Percentiles rank a stretch among this genome's conserved stretches.
phyloP scores from a whole-genome alignment of 108 stramenopile species.

The Poteriospumella lacustris region DNA sequence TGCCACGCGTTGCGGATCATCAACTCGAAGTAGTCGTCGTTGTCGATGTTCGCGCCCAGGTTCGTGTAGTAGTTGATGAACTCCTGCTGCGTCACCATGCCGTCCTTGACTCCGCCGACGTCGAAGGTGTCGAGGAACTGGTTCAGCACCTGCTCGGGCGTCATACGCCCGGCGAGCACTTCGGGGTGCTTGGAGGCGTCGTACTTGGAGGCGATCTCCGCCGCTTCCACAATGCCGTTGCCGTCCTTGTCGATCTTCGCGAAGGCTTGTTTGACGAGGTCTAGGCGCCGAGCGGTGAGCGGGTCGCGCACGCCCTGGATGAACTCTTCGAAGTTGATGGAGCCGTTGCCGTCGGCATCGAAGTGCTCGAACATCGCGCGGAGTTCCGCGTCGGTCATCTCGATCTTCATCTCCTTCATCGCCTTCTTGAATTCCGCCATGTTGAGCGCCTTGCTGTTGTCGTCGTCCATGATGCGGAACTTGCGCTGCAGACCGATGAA shows the following conservation, averaged over 20 bases:
- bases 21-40: slow-evolving; percentile 47
- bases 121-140: slow-evolving; percentile 42
- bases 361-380: background rate
- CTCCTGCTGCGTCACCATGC: slow-evolving; percentile 34
- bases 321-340: background rate
- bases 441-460: slow-evolving; percentile 29
- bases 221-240: background rate
- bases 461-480: background rate
- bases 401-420: slow-evolving; percentile 37
- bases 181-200: slow-evolving; percentile 46
- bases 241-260: background rate
- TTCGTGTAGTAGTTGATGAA: slow-evolving; percentile 45
- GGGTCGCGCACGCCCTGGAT: background rate
- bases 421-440: slow-evolving; percentile 55
- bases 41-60: slow-evolving; percentile 30
- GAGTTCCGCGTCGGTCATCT: background rate
- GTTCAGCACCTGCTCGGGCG: slow-evolving; percentile 26
- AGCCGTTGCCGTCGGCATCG: background rate
- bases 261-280: background rate
- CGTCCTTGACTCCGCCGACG: slow-evolving; percentile 38
- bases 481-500: slow-evolving; percentile 18
- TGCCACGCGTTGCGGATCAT: slow-evolving; percentile 50
- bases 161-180: slow-evolving; percentile 34
- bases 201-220: slow-evolving; percentile 31
- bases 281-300: background rate